phyloP scores from a whole-genome alignment of 768 basidiomycete species.

The Hygrocybe punicea region DNA sequence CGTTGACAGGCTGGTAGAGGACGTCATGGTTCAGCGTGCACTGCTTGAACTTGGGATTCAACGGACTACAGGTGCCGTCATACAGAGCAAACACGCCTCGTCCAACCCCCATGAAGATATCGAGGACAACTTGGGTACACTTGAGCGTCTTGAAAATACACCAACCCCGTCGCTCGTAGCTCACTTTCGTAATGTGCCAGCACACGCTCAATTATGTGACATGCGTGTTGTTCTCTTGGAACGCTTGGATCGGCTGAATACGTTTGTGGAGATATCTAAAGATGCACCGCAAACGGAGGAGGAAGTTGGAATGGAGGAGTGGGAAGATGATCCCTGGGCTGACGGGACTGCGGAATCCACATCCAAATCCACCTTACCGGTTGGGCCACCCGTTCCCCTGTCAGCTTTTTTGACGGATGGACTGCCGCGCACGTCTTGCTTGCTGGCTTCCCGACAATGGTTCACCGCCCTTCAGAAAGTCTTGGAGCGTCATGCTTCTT shows the following conservation, averaged over 20 bases:
- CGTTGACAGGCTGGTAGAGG: slow-evolving; percentile 61
- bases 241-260: slow-evolving; percentile 66
- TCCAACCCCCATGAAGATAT: slow-evolving; percentile 3
- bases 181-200: slow-evolving; percentile 55
- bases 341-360: slow-evolving; percentile 35
- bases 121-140: slow-evolving; percentile 15
- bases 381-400: slow-evolving; percentile 50
- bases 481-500: slow-evolving; percentile 49
- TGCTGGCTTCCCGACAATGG: slow-evolving; percentile 61
- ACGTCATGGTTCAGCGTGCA: slow-evolving; percentile 50
- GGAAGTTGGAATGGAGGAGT: slow-evolving; percentile 58
- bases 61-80: slow-evolving; percentile 50
- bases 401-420: slow-evolving; percentile 60
- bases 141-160: slow-evolving; percentile 10
- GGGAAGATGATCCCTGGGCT: slow-evolving; percentile 79
- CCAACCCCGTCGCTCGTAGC: slow-evolving; percentile 36
- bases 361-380: slow-evolving; percentile 25
- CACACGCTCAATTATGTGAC: slow-evolving; percentile 61
- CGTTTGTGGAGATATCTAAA: slow-evolving; percentile 62
- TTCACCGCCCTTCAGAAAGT: slow-evolving; percentile 59
- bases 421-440: slow-evolving; percentile 55
- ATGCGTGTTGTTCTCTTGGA: slow-evolving; percentile 67
- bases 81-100: slow-evolving; percentile 43
- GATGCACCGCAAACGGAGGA: slow-evolving; percentile 39
- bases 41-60: slow-evolving; percentile 63